Evolutionary conservation across 257 asterid species (phyloP).

Genomic region (Schizonepeta tenuifolia): DNA sequence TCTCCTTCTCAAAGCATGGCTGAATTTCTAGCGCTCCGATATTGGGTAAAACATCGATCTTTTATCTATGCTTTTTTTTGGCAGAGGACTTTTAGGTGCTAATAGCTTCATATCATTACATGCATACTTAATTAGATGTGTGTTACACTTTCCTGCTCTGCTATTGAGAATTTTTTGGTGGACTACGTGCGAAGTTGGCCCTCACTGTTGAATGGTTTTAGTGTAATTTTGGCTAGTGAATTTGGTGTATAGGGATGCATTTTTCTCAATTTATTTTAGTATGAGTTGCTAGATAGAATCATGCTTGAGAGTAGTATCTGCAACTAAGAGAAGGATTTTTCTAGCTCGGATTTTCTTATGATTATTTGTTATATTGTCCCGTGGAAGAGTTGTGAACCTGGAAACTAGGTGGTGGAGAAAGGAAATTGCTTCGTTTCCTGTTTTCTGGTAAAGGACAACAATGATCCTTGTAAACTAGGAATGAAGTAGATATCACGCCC

Average conservation of each 20-base stretch:
- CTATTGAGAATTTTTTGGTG: slow-evolving; percentile 2
- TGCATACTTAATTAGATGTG: slow-evolving; percentile 25
- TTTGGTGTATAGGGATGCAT: slow-evolving; percentile 1
- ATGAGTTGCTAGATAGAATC: neutral
- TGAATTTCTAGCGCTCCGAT: slow-evolving; percentile 70
- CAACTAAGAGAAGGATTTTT: neutral
- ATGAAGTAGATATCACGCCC: slow-evolving; percentile 11
- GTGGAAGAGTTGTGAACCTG: slow-evolving; percentile 3
- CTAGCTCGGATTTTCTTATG: slow-evolving; percentile 1
- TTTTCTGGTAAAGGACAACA: neutral
- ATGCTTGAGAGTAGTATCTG: neutral
- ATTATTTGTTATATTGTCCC: neutral
- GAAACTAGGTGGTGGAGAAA: slow-evolving; percentile 8
- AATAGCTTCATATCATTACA: neutral
- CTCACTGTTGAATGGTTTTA: slow-evolving; percentile 6
- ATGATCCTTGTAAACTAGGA: slow-evolving; percentile 9
- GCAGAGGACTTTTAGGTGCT: neutral
- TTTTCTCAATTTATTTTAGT: slow-evolving; percentile 4
- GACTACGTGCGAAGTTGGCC: neutral
- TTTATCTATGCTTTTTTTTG: neutral
- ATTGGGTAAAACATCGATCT: slow-evolving; percentile 59
- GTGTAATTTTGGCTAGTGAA: slow-evolving; percentile 21
- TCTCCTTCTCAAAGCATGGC: slow-evolving; percentile 67
- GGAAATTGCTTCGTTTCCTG: slow-evolving; percentile 10
- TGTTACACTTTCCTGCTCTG: slow-evolving; percentile 14